Evolutionary conservation across 2,329 filamentous ascomycete species (phyloP).

Genomic region (Calonectria hongkongensis): DNA sequence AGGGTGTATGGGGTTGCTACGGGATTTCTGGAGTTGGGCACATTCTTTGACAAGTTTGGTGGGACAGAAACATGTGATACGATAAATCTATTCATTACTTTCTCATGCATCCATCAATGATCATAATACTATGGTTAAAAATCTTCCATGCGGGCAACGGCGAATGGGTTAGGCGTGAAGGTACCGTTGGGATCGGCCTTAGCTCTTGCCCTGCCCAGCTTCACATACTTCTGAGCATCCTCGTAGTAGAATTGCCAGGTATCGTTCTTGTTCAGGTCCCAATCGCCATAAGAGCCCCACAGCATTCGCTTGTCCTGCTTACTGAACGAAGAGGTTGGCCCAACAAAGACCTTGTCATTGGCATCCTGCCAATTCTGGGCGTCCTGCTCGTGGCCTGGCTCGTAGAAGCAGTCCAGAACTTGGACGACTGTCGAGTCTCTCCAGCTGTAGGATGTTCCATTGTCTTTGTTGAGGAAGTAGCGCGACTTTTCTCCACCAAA

Average conservation of each 20-base stretch:
- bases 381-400: background rate
- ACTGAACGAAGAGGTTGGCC: background rate
- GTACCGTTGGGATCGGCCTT: conserved; percentile 12
- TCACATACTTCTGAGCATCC: background rate
- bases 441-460: conserved; percentile 19
- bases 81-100: background rate
- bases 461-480: background rate
- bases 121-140: fast-evolving
- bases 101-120: no score
- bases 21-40: no score
- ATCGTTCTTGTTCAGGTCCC: background rate
- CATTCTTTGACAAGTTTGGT: no score
- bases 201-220: background rate
- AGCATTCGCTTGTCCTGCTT: background rate
- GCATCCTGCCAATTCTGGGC: background rate
- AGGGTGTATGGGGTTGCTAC: no score
- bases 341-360: background rate
- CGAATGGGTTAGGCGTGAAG: background rate
- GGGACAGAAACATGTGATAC: no score
- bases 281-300: conserved; percentile 13
- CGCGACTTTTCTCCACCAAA: conserved; percentile 8
- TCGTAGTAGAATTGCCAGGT: background rate
- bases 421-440: background rate
- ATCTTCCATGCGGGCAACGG: background rate
- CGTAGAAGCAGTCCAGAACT: background rate